Percentiles rank a stretch among this genome's conserved stretches.
These are phyloP conservation scores for Ampelocalamus luodianensis DNA, from an alignment of 176 grass and related monocot genomes.

Conservation along the genomic window DNA sequence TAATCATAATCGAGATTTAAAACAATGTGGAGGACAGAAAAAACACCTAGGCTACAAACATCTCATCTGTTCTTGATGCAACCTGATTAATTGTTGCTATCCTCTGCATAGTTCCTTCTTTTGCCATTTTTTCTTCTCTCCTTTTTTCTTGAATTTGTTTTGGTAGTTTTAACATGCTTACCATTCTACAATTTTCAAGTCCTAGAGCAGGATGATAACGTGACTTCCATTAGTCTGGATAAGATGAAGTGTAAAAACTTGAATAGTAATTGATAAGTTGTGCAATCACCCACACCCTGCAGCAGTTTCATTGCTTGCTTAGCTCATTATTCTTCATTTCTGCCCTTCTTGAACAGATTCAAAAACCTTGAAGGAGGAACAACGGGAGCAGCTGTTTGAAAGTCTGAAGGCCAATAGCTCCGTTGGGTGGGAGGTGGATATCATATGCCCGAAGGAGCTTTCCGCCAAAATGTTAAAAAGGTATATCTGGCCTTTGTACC, in stretches of 20 bases:
- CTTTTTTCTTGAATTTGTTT: not conserved
- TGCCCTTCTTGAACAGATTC: conserved; percentile 61
- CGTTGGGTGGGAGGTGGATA: conserved; percentile 90
- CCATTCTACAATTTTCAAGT: not conserved
- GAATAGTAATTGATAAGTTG: not conserved
- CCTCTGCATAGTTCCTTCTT: too few relatives aligned
- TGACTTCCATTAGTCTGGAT: not conserved
- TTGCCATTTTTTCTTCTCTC: too few relatives aligned
- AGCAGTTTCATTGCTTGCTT: not conserved
- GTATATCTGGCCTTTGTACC: conserved; percentile 39
- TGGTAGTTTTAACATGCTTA: not conserved
- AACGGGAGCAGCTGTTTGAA: conserved; percentile 88
- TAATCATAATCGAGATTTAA: too few relatives aligned
- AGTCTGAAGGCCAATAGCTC: conserved; percentile 68
- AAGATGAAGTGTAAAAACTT: not conserved
- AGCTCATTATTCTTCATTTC: not conserved
- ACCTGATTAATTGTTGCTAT: too few relatives aligned
- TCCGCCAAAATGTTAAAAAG: conserved; percentile 94
- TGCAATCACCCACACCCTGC: not conserved
- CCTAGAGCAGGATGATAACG: not conserved
- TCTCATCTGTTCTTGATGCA: too few relatives aligned
- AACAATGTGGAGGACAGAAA: too few relatives aligned
- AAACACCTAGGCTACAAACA: too few relatives aligned
- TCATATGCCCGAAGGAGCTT: conserved; percentile 86
- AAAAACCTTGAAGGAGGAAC: conserved; percentile 91